Base-by-base conservation (phyloP, 176 grass and related monocot species). In the Bromus sterilis region DNA sequence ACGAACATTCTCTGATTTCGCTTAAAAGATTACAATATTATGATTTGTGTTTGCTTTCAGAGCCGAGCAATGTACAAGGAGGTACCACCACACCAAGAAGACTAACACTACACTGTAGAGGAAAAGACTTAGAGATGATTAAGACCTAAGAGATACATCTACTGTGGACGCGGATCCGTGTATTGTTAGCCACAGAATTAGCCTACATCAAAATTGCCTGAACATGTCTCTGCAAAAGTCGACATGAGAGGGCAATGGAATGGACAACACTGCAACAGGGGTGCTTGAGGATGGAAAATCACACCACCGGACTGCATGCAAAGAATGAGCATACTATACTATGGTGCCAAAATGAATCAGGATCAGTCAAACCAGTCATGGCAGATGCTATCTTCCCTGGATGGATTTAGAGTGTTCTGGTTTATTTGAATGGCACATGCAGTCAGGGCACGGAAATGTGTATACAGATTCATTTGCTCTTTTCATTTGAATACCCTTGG, bases 381-480 rank as follows among this genome's bases (percentile, higher is more conserved):
- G 78, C 44, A 82, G 56, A 88, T 88, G 57, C 73, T 95, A 99
- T 90, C 84, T 78, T 78, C 43, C 73, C 78, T 87, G 70, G 70
- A 85, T 83, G 74, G 87, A 48, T 83, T 85, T 91, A 71, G 77
- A 60, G 51, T 34, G 72, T 88, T 91, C 91, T 44, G 86, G 78
- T 93, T 83, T 95, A 57, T 91, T 99, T 13, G 71, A 58, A 36
- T 83, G 82, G 83, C 93, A 99, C 91, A 99, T 93, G 85, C 96
- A 99, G 58, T 95, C 91, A 51, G 96, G 93, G 59, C 96, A 90
- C 16, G 96, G 96, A 64, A 89, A 91, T 13, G 86, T 89, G 72
- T 95, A 99, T 82, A 99, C 67, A 15, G 96, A 99, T 86, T 95
- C 96, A 80, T 88, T 95, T 65, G 91, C 71, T 81, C 96, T 93